phyloP scores from a whole-genome alignment of 345 rosid species.

The Anacardium occidentale region DNA sequence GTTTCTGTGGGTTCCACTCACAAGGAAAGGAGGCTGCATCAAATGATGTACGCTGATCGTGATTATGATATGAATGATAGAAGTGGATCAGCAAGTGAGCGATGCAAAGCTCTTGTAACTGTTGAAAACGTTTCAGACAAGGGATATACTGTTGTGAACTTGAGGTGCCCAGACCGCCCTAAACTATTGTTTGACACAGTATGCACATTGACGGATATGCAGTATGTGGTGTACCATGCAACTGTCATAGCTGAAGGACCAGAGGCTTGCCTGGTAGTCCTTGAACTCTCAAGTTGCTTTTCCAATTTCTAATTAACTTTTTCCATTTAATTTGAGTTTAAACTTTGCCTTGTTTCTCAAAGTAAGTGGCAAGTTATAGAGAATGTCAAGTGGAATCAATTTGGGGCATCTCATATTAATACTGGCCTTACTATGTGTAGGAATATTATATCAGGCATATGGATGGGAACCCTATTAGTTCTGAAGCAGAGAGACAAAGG shows the following conservation, averaged over 20 bases:
- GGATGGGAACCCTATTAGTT: slow-evolving; percentile 87
- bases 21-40: slow-evolving; percentile 72
- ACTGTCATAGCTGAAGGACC: slow-evolving; percentile 71
- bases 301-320: slow-evolving; percentile 10
- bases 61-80: slow-evolving; percentile 52
- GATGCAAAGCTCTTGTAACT: slow-evolving; percentile 48
- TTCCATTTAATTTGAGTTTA: background rate
- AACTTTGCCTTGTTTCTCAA: background rate
- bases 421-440: slow-evolving; percentile 29
- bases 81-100: slow-evolving; percentile 38
- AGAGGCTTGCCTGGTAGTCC: slow-evolving; percentile 71
- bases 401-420: background rate
- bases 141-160: slow-evolving; percentile 69
- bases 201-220: slow-evolving; percentile 83
- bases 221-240: slow-evolving; percentile 71
- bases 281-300: background rate
- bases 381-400: background rate
- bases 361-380: background rate
- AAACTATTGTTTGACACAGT: slow-evolving; percentile 75
- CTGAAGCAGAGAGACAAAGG: slow-evolving; percentile 92
- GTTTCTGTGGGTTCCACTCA: slow-evolving; percentile 71
- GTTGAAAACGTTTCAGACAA: slow-evolving; percentile 62
- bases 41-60: slow-evolving; percentile 86
- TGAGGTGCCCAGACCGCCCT: slow-evolving; percentile 70
- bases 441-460: slow-evolving; percentile 87